These are phyloP conservation scores for Beauveria sp. DNA, from an alignment of 2,329 filamentous ascomycete genomes.

Conservation along the genomic window DNA sequence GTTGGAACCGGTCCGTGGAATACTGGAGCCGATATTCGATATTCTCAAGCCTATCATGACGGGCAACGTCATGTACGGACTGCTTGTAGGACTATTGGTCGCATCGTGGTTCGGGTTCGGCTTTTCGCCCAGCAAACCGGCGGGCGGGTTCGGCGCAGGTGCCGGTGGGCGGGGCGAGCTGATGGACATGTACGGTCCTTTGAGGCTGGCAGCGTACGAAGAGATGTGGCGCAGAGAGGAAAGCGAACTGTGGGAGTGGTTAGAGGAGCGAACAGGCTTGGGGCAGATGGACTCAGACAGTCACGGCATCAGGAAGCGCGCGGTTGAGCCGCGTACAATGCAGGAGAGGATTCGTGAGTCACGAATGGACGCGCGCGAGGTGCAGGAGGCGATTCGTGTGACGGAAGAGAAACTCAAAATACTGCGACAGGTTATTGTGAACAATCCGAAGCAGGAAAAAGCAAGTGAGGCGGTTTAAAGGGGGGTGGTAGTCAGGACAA, in stretches of 20 bases:
- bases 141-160: slow-evolving; percentile 28
- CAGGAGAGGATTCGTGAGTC: slow-evolving; percentile 53
- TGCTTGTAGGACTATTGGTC: slow-evolving; percentile 66
- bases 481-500: not conserved
- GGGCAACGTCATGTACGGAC: slow-evolving; percentile 67
- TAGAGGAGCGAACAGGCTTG: slow-evolving; percentile 77
- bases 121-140: slow-evolving; percentile 31
- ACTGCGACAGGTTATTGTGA: slow-evolving; percentile 63
- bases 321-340: slow-evolving; percentile 46
- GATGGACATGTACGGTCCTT: slow-evolving; percentile 36
- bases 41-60: slow-evolving; percentile 65
- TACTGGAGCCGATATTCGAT: slow-evolving; percentile 63
- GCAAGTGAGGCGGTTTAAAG: not conserved
- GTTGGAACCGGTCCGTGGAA: slow-evolving; percentile 67
- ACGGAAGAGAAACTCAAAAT: slow-evolving; percentile 79
- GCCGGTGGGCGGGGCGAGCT: slow-evolving; percentile 1
- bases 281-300: slow-evolving; percentile 44
- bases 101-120: slow-evolving; percentile 67
- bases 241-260: slow-evolving; percentile 85
- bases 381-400: slow-evolving; percentile 72
- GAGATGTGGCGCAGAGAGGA: slow-evolving; percentile 89
- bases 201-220: slow-evolving; percentile 77
- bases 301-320: slow-evolving; percentile 33
- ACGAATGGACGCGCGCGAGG: slow-evolving; percentile 63
- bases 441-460: slow-evolving; percentile 26